Evolutionary conservation across 768 basidiomycete genomes (phyloP).

Genomic region (Serpula lacrymans): DNA sequence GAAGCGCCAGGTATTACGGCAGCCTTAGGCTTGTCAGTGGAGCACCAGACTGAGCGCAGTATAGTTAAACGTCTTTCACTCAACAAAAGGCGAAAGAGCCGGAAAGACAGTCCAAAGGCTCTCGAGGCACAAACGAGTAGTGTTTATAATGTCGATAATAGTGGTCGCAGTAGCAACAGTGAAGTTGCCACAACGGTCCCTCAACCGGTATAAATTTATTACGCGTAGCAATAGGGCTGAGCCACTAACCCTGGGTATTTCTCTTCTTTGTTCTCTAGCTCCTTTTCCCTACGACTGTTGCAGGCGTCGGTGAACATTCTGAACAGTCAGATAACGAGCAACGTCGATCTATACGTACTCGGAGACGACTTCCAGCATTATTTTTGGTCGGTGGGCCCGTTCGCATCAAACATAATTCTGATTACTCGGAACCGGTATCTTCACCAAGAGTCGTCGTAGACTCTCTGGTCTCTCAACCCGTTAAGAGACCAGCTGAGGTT

Average conservation of each 20-base stretch:
- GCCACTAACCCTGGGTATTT: conserved; percentile 17
- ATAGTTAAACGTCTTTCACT: conserved; percentile 8
- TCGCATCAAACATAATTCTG: too few species aligned
- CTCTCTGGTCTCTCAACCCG: too few species aligned
- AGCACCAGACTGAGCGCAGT: conserved; percentile 12
- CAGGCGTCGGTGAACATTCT: conserved; percentile 12
- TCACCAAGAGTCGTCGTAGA: too few species aligned
- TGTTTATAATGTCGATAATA: conserved; percentile 14
- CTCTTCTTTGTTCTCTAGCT: conserved; percentile 15
- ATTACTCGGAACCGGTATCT: too few species aligned
- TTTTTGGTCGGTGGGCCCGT: too few species aligned
- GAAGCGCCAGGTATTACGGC: conserved; percentile 27
- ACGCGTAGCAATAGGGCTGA: conserved; percentile 11
- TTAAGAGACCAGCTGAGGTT: too few species aligned
- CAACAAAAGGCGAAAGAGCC: not conserved
- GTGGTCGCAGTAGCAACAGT: conserved; percentile 11
- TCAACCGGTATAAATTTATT: conserved; percentile 25
- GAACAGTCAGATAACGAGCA: too few species aligned
- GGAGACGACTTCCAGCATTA: conserved; percentile 18
- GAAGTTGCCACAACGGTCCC: conserved; percentile 23
- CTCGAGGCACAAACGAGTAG: too few species aligned
- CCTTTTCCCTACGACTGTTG: conserved; percentile 15
- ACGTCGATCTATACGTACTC: conserved; percentile 14
- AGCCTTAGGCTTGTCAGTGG: conserved; percentile 17
- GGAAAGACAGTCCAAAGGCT: too few species aligned